These are phyloP conservation scores for Talaromyces pinophilus DNA, from an alignment of 2,329 filamentous ascomycete genomes.

Conservation along the genomic window DNA sequence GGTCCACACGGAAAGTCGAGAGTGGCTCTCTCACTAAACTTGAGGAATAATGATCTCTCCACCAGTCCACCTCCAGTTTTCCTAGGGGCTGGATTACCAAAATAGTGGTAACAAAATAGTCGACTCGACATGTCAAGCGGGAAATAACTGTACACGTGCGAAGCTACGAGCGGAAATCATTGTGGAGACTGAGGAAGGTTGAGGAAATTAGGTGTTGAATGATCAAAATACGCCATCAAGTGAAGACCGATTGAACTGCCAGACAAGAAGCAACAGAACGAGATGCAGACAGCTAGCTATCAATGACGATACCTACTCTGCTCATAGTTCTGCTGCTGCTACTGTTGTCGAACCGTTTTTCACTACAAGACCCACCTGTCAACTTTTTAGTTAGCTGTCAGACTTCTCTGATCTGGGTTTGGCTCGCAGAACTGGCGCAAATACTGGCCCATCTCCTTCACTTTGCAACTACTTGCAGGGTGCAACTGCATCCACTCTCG, in stretches of 20 bases:
- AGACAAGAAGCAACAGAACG: neutral
- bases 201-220: neutral
- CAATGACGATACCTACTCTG: neutral
- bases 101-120: neutral
- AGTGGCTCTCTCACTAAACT: neutral
- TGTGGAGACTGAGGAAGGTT: constrained; percentile 1
- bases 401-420: constrained; percentile 17
- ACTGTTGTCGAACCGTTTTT: neutral
- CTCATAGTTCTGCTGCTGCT: neutral
- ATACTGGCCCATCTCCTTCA: constrained; percentile 13
- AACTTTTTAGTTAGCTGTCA: constrained; percentile 16
- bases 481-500: constrained; percentile 16
- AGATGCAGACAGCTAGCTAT: neutral
- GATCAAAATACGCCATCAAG: neutral
- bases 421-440: constrained; percentile 12
- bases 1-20: constrained; percentile 3
- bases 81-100: neutral
- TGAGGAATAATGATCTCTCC: constrained; percentile 11
- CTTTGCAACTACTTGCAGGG: constrained; percentile 16
- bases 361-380: constrained; percentile 20
- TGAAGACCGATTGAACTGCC: neutral
- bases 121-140: neutral
- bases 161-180: neutral
- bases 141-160: neutral
- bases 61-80: neutral